phyloP scores from a whole-genome alignment of 164 flowering plant genomes.

The Sextonia rubra region DNA sequence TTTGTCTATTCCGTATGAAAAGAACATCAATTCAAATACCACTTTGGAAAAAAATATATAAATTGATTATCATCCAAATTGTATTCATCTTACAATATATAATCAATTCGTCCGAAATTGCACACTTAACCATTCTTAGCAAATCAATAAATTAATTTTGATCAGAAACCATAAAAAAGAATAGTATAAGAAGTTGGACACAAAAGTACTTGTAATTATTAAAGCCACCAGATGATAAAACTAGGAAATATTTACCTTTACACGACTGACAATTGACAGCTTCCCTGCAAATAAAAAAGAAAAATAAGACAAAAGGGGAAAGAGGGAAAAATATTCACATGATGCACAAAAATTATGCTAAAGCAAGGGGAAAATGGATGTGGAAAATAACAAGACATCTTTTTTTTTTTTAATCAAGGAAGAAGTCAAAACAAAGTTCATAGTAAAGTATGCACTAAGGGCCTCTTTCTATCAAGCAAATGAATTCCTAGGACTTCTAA shows the following conservation, averaged over 20 bases:
- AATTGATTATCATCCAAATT: not conserved
- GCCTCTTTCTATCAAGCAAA: too few species aligned
- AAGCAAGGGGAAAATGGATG: not conserved
- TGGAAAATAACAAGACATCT: not conserved
- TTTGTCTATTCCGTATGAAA: too few species aligned
- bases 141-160: not conserved
- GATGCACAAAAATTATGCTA: not conserved
- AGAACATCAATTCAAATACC: too few species aligned
- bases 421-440: not conserved
- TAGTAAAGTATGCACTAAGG: not conserved
- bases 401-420: not conserved
- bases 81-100: not conserved
- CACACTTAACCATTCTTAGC: not conserved
- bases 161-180: not conserved
- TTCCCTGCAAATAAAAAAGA: slow-evolving; percentile 53
- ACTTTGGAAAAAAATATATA: too few species aligned
- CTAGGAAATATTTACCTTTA: slow-evolving; percentile 42
- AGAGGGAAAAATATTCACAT: not conserved
- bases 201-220: not conserved
- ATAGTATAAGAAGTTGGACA: not conserved
- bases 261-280: slow-evolving; percentile 84
- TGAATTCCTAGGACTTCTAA: too few species aligned
- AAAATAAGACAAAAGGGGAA: not conserved
- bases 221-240: not conserved
- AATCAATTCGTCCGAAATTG: not conserved